Evolutionary conservation across 169 alveolate genomes (phyloP), one percentile per base, ranked within the genome.

Genomic region (Plasmodium relictum): DNA sequence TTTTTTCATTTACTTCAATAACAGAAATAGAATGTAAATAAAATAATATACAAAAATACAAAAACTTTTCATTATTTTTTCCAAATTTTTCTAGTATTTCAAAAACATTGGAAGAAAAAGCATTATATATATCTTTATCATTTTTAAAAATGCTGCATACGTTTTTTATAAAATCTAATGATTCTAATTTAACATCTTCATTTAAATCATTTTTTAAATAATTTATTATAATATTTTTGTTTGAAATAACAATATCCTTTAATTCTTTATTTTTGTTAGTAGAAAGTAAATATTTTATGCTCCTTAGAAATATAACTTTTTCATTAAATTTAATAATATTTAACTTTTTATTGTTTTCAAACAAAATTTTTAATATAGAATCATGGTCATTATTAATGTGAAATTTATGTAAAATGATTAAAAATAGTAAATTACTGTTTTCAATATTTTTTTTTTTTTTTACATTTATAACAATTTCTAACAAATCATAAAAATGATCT

Each of bases 131-230:
- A 58, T 86, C 92, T 86, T 71, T 86, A n/a, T 86, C 87, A 44
- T 86, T 71, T 86, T 59, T 71, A 20, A 86, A 31, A 45, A 86
- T 52, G 37, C 70, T 44, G 6, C 58, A 61, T 10, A 63, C 12
- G 3, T 18, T 59, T 61, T 71, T 45, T 37, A 71, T 16, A 59
- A 86, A 70, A 4, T 24, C 44, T 52, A 86, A 37, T 14, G 88
- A 50, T 39, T 69, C 87, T 42, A 86, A 70, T 71, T 86, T 63
- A 37, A 86, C 87, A 69, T 86, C 72, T 61, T 86, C 92, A 86
- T 86, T 86, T 86, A 86, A 86, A 86, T 86, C 92, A 22, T 86
- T 86, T 41, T 86, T 86, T 54, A 86, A 73, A 86, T 45, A 86
- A 52, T 71, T 86, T 8, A 50, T 48, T 59, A 86, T 45, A 66